Evolutionary conservation across 208 protist species (phyloP), one percentile per base, ranked within the genome.

Genomic region (Crithidia brevicula): DNA sequence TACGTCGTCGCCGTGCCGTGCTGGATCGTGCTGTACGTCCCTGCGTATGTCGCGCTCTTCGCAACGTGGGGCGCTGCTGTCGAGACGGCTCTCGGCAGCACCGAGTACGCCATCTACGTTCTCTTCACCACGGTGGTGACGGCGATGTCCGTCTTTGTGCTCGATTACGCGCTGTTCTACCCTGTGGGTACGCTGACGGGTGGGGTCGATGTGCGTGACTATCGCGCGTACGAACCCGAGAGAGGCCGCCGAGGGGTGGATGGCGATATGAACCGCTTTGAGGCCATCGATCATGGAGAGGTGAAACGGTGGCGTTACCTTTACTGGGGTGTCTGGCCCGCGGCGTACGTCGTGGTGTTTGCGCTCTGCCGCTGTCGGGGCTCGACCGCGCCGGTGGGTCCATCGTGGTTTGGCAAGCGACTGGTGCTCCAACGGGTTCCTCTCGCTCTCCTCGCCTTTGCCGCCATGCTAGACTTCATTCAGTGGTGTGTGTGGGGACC

Each of bases 301-400:
- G 36, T 40, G 36, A 13, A 40, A 40, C 20, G n/a, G n/a, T 11
- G 13, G 52, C 25, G 0, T 23, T 63, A 65, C 23, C 42, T 61
- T 11, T 83, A 77, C 64, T 74, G 67, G 16, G 83, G 83, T 15
- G 42, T 73, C 38, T 85, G 79, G 79, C 69, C 77, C 15, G 30
- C 73, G 9, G 76, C 72, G 3, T 68, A 79, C 23, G 70, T 72
- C 10, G 47, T 85, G 27, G 57, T 70, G 3, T 60, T 76, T n/a
- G 47, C 30, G 23, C 56, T 76, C 33, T 76, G 70, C 49, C 70
- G 70, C 13, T 28, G 28, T 4, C 70, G 70, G 8, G 70, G 62
- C 2, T 11, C 23, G 10, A 53, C 62, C 3, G 33, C 54, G n/a
- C 25, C 30, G 3, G n/a, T 70, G 16, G 47, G 61, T 7, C 54